Base-by-base conservation (phyloP, 164 flowering plant species). In the Stephania japonica region DNA sequence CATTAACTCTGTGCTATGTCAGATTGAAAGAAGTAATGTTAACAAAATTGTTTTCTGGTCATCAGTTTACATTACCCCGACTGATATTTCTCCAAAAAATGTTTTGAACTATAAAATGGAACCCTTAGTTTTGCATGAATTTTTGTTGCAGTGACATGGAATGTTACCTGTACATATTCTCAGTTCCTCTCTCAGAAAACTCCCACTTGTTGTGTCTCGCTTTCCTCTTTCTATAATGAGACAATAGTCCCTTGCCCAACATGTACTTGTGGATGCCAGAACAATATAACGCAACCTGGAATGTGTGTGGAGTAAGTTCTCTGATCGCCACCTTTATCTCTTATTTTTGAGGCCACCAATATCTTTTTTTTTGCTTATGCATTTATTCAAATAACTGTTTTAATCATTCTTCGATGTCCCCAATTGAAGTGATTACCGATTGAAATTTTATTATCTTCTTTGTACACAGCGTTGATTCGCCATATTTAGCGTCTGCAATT, bases 121-220 rank as follows among this genome's bases (percentile, higher is more conserved):
- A 64, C 9, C 23, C 64, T 24, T n/a, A 18, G 21, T 24, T 19
- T 59, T 10, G 9, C 64, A 59, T 59, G 24, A 3, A 18, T 64
- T 18, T 74, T 10, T 66, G 10, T 71, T 68, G 81, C 87, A 91
- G 97, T 91, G 94, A 91, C 94, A 63, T 91, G 97, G 94, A 88
- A 90, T 71, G 87, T 91, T 65, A 89, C 91, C 6, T 91, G 97
- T 81, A 90, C 92, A 7, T 91, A 88, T 70, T 91, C 94, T 5
- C 90, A 87, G 67, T 86, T 91, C 70, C 84, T 88, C 43, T 87
- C 93, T 8, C 80, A 83, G 77, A 87, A 86, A 75, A 86, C 85
- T 41, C 97, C 97, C 0, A 85, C 80, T 18, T 91, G 97, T 47
- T 90, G 94, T 69, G 93, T 91, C 47, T 90, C 95, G n/a, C 82